Evolutionary conservation across 352 stramenopile genomes (phyloP).

Genomic region (Pythium sp.): DNA sequence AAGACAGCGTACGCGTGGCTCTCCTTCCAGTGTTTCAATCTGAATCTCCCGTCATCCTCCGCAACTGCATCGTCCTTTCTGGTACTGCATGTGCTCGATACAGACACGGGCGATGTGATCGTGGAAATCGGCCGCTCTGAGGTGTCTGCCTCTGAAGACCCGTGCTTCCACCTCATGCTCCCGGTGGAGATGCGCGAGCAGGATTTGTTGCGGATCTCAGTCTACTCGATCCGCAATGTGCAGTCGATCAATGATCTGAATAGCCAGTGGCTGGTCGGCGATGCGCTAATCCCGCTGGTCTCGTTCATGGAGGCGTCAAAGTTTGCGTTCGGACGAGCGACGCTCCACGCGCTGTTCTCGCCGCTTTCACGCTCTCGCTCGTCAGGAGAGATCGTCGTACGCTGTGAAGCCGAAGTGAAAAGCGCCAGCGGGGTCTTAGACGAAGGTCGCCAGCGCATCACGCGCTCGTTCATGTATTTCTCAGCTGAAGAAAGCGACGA

Average conservation of each 20-base stretch:
- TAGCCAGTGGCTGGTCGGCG: constrained; percentile 73
- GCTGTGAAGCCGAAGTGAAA: constrained; percentile 68
- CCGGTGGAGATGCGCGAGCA: constrained; percentile 52
- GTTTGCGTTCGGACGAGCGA: constrained; percentile 28
- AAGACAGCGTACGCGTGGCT: constrained; percentile 51
- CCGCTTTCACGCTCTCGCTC: constrained; percentile 57
- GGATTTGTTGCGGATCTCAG: constrained; percentile 54
- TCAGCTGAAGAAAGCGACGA: constrained; percentile 29
- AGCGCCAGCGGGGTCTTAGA: constrained; percentile 34
- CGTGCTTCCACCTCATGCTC: constrained; percentile 79
- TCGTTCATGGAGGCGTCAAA: constrained; percentile 40
- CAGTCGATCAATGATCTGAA: constrained; percentile 61
- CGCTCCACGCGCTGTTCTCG: constrained; percentile 61
- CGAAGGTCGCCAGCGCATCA: constrained; percentile 59
- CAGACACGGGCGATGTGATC: constrained; percentile 32
- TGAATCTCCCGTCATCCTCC: constrained; percentile 62
- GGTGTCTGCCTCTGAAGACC: constrained; percentile 63
- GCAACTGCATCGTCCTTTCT: constrained; percentile 54
- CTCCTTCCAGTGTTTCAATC: constrained; percentile 82
- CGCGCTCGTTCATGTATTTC: constrained; percentile 77
- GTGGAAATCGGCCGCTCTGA: constrained; percentile 75
- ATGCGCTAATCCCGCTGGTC: constrained; percentile 45
- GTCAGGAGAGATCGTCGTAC: constrained; percentile 73
- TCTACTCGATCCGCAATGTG: constrained; percentile 64
- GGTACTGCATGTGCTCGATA: constrained; percentile 59